phyloP scores from a whole-genome alignment of 2,329 filamentous ascomycete species.

The Talaromyces sp. region DNA sequence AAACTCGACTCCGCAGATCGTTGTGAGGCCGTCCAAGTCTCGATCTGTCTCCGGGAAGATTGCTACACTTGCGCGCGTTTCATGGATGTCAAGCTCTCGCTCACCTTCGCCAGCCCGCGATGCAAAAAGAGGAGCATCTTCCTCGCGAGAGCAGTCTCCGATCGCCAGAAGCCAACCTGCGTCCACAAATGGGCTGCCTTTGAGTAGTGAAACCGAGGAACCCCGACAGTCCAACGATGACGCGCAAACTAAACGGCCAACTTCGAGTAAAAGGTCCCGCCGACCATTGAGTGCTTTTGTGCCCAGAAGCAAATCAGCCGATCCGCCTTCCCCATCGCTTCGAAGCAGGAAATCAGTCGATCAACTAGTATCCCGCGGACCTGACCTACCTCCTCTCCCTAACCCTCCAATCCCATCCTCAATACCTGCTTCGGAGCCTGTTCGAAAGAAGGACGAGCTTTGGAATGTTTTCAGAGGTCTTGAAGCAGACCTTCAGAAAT shows the following conservation, averaged over 20 bases:
- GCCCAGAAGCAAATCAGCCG: constrained; percentile 36
- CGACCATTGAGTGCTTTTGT: constrained; percentile 44
- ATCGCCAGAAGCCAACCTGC: constrained; percentile 20
- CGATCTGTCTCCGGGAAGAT: constrained; percentile 53
- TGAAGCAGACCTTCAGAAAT: constrained; percentile 70
- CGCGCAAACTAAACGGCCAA: constrained; percentile 30
- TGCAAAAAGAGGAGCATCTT: constrained; percentile 27
- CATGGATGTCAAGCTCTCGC: constrained; percentile 46
- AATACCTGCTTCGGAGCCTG: constrained; percentile 42
- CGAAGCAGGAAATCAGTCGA: constrained; percentile 48
- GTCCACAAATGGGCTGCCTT: constrained; percentile 4
- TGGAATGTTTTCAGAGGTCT: constrained; percentile 68
- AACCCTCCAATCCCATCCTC: constrained; percentile 48
- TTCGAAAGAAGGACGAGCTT: constrained; percentile 66
- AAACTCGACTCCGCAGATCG: neutral
- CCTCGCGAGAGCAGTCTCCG: constrained; percentile 32
- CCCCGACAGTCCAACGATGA: constrained; percentile 22
- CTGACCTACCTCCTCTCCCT: constrained; percentile 39
- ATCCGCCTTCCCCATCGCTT: constrained; percentile 42
- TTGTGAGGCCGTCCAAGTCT: constrained; percentile 38
- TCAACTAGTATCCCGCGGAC: constrained; percentile 25
- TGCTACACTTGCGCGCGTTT: constrained; percentile 52
- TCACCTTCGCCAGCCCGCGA: constrained; percentile 18
- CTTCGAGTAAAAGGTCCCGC: constrained; percentile 38
- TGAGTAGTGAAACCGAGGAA: constrained; percentile 25